Base-by-base conservation (phyloP, 805 yeast genomes). In the Spencermartinsiella europaea region DNA sequence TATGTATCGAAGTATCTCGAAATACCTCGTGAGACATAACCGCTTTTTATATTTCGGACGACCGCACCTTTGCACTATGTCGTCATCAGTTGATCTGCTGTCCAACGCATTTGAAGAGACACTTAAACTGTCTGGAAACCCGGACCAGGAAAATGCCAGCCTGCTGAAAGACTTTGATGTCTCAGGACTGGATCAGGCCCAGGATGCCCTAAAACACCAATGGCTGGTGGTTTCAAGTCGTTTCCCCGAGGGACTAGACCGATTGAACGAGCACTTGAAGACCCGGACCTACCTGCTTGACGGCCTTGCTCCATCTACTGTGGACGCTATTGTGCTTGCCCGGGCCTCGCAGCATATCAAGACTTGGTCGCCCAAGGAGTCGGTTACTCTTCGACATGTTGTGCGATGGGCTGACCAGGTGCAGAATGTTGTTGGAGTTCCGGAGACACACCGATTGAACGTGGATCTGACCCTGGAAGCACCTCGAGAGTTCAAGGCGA, bases 401-500 rank as follows among this genome's bases (percentile, higher is more conserved):
- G 69, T 88, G 51, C 84, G 99, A 76, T 93, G 98, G 98, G 78
- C 80, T 20, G 97, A 90, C 59, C 77, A 86, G 57, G 69, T 93
- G 49, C 98, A 93, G 71, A 78, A 81, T 60, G 40, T 53, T 34
- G 56, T 60, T 16, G 73, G 73, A 14, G 77, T 82, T 28, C 74
- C 78, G 44, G 75, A 68, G 49, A 73, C 65, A n/a, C 76, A 77
- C 42, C 72, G 79, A 57, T 62, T 85, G 52, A 62, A 54, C 38
- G 65, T 90, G 40, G 80, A 87, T 61, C 69, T 70, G 54, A 77
- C 80, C 56, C 70, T 80, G 38, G 81, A 73, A 52, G 70, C 87
- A 42, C 86, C 96, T 55, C 81, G 85, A 58, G 95, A 86, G 69
- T 64, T 82, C 53, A 80, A 82, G 65, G 76, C 51, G 47, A 64